Base-by-base conservation (phyloP, 805 yeast species). In the Metschnikowia lunata region DNA sequence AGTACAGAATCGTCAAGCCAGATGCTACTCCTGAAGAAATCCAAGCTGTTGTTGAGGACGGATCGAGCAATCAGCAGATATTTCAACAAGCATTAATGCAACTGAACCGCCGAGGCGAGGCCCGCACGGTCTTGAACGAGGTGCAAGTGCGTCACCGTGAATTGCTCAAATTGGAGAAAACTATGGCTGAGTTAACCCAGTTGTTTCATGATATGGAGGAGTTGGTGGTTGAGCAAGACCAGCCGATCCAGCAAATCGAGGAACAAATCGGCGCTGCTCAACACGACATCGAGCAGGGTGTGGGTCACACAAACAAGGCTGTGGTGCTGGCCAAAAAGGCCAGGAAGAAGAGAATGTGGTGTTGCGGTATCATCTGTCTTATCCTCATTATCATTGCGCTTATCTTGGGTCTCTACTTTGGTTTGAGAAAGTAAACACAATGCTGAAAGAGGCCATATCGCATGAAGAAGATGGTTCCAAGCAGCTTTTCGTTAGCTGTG, bases 81-180 rank as follows among this genome's bases (percentile, higher is more conserved):
- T 93, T 93, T 70, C 88, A 95, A 47, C 96, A 89, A 68, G 97
- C 97, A 13, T 75, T 88, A 52, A 74, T 84, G 71, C 85, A 85
- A 67, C 83, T 89, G 43, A 86, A 87, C 62, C 83, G 95, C 69
- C 80, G 89, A 61, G 96, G 96, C 56, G 97, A 93, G 69, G 97
- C 98, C 35, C 81, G 93, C 65, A 82, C 97, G 30, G 98, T 95
- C 2, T 77, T 93, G 57, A 87, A 88, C 59, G 98, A 93, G 71
- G 98, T 93, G 45, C 97, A 91, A 71, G 82, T 86, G 40, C 83
- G 99, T 71, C 98, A 93, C 72, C 83, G 85, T 63, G 98, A 93
- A 71, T 80, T 93, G 60, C 85, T 88, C 71, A 87, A 88, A 73
- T 84, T 93, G 67, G 98, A 91, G 69, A 83, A 88, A 70, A 85